Evolutionary conservation across 208 protist genomes (phyloP).

Genomic region (Leptomonas pyrrhocoris): DNA sequence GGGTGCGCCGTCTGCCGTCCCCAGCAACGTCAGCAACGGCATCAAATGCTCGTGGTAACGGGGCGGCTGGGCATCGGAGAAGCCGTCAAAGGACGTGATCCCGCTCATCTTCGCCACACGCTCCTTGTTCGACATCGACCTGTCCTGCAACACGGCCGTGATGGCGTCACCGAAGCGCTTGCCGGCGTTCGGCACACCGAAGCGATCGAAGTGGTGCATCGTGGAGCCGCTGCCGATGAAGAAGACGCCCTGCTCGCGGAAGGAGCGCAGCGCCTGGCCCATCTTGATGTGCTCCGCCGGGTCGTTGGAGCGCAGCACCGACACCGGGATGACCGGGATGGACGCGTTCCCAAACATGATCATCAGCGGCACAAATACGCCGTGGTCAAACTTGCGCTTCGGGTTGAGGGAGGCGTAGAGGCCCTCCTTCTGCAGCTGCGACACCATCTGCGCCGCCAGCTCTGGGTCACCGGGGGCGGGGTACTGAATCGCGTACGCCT

Average conservation of each 20-base stretch:
- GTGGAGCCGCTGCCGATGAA: conserved; percentile 82
- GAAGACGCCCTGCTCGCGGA: conserved; percentile 76
- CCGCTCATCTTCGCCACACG: conserved; percentile 43
- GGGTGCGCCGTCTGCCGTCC: conserved; percentile 36
- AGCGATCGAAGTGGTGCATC: conserved; percentile 82
- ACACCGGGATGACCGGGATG: conserved; percentile 90
- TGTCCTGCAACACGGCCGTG: conserved; percentile 32
- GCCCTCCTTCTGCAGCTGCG: conserved; percentile 36
- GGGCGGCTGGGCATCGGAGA: conserved; percentile 60
- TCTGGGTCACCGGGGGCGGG: conserved; percentile 46
- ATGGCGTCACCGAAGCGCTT: conserved; percentile 66
- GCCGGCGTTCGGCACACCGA: conserved; percentile 33
- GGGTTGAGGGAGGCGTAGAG: conserved; percentile 38
- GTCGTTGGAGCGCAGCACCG: conserved; percentile 56
- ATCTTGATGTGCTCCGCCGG: conserved; percentile 70
- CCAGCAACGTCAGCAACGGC: conserved; percentile 75
- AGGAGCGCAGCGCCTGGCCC: conserved; percentile 64
- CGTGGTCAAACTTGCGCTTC: conserved; percentile 81
- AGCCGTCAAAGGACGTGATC: conserved; percentile 54
- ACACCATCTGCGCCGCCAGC: conserved; percentile 42
- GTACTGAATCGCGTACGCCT: conserved; percentile 82
- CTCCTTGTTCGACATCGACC: conserved; percentile 25
- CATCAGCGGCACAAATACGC: conserved; percentile 83
- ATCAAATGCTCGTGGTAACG: conserved; percentile 81
- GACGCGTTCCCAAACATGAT: conserved; percentile 81